A percentile compares a stretch with the other conserved stretches of the same genome.
Evolutionary conservation across 495 filamentous ascomycete genomes (phyloP).

Genomic region (Penicillium chermesinum): DNA sequence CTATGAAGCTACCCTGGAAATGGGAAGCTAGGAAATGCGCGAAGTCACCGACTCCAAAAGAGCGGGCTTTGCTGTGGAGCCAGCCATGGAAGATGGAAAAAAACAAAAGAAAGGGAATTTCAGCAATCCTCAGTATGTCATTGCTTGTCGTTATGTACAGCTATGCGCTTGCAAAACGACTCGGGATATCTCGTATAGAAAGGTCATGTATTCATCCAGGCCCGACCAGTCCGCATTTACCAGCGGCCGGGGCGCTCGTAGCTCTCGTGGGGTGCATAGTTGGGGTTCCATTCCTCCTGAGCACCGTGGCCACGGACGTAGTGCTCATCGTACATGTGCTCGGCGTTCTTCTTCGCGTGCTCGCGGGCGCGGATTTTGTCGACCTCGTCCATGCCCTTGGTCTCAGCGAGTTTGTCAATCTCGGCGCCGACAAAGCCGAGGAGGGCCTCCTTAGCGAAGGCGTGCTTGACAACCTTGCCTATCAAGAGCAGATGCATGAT

Average conservation of each 20-base stretch:
- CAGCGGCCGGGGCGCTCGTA: conserved; percentile 21
- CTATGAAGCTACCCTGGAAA: neutral
- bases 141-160: conserved; percentile 2
- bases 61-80: neutral
- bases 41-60: neutral
- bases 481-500: conserved; percentile 1
- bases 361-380: conserved; percentile 63
- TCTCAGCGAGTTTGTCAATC: conserved; percentile 75
- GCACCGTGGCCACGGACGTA: conserved; percentile 41
- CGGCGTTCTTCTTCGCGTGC: conserved; percentile 60
- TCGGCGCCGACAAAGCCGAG: conserved; percentile 67
- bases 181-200: conserved; percentile 9
- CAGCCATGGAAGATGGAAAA: too few species aligned
- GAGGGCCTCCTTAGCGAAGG: conserved; percentile 72
- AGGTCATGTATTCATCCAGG: conserved; percentile 9
- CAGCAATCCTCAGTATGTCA: neutral
- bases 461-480: conserved; percentile 68
- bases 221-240: conserved; percentile 5
- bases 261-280: conserved; percentile 26
- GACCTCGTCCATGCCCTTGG: conserved; percentile 65
- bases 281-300: conserved; percentile 35
- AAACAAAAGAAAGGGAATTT: neutral
- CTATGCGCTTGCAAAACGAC: conserved; percentile 1
- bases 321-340: conserved; percentile 60
- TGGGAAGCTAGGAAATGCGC: too few species aligned